A percentile compares a stretch with the other conserved stretches of the same genome.
These are phyloP conservation scores for Prillingera fragicola DNA, from an alignment of 1,284 basidiomycete species.

Conservation along the genomic window DNA sequence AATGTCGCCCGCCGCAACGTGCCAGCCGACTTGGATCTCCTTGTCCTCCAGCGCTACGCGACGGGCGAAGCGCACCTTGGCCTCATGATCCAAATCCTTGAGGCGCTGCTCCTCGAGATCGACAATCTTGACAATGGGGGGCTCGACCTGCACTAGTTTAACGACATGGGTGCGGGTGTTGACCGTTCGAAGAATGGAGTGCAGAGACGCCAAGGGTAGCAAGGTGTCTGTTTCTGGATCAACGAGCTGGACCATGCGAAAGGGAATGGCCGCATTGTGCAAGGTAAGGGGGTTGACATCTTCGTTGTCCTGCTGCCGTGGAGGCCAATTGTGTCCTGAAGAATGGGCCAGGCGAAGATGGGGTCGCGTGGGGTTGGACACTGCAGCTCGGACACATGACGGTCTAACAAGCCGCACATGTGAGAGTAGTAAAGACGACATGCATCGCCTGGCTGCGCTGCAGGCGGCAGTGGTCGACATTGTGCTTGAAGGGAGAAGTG, in stretches of 20 bases:
- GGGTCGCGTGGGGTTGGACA: too few species aligned
- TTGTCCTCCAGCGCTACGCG: slow-evolving; percentile 36
- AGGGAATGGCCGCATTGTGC: slow-evolving; percentile 28
- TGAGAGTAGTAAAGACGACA: too few species aligned
- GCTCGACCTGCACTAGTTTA: slow-evolving; percentile 29
- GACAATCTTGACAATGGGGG: slow-evolving; percentile 39
- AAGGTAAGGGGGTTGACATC: not conserved
- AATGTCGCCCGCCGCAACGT: slow-evolving; percentile 35
- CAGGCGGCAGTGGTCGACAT: too few species aligned
- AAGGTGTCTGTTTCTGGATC: slow-evolving; percentile 17
- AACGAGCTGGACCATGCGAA: slow-evolving; percentile 36
- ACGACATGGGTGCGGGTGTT: slow-evolving; percentile 15
- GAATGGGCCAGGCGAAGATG: too few species aligned
- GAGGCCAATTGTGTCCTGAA: too few species aligned
- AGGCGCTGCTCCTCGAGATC: slow-evolving; percentile 23
- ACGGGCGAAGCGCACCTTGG: slow-evolving; percentile 20
- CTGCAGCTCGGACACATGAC: too few species aligned
- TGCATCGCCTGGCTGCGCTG: too few species aligned
- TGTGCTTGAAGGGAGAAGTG: too few species aligned
- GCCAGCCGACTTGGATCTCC: slow-evolving; percentile 45
- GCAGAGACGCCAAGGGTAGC: slow-evolving; percentile 20
- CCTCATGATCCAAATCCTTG: slow-evolving; percentile 22
- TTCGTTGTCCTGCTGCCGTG: too few species aligned
- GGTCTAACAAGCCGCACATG: too few species aligned
- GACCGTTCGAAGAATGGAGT: slow-evolving; percentile 17